Percentiles rank a stretch among this genome's conserved stretches.
Conservation (phyloP, 2,329 filamentous ascomycete genomes). For the Fusarium temperatum region DNA sequence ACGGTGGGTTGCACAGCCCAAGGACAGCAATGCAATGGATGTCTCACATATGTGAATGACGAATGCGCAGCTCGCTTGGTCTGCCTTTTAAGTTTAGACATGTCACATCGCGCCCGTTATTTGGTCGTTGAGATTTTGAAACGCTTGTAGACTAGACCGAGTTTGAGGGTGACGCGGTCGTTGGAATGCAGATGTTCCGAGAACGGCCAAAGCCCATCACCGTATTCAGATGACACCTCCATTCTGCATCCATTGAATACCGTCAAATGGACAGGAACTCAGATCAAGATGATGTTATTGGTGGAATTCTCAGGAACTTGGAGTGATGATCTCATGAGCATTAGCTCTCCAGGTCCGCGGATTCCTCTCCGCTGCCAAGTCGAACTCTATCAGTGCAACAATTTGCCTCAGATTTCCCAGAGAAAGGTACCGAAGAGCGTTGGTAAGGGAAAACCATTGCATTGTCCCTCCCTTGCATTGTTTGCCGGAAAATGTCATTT, state of each 20-base stretch:
- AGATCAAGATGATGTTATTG: neutral
- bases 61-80: neutral
- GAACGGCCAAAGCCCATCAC: neutral
- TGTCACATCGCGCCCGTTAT: neutral
- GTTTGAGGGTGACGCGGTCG: neutral
- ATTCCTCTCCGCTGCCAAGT: neutral
- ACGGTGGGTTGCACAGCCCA: neutral
- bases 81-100: neutral
- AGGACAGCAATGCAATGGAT: neutral
- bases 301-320: neutral
- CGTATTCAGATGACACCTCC: neutral
- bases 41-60: constrained; percentile 17
- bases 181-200: constrained; percentile 4
- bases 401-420: neutral
- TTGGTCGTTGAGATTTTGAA: neutral
- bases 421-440: too few relatives aligned
- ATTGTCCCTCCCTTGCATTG: neutral
- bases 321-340: neutral
- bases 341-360: neutral
- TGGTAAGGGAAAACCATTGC: accelerated
- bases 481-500: neutral
- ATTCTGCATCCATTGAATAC: neutral
- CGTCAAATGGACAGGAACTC: neutral
- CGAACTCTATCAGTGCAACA: neutral
- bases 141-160: neutral